Evolutionary conservation across 2,329 filamentous ascomycete genomes (phyloP), one percentile per base, ranked within the genome.

Genomic region (Ceratocystis destructans): DNA sequence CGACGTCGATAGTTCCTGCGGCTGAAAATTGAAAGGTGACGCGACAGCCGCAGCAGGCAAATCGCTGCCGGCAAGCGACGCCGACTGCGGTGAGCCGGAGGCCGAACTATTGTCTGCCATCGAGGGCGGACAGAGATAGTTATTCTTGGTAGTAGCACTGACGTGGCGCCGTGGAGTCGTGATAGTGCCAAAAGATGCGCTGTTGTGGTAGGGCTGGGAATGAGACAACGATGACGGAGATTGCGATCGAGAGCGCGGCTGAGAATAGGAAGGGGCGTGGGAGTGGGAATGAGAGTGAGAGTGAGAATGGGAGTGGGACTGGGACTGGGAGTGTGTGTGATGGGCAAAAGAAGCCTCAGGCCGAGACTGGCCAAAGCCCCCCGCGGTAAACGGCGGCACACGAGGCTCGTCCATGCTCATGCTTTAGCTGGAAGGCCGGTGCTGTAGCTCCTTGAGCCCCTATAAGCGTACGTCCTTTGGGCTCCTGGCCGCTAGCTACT

Each of bases 21-120:
- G 89, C 77, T 95, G 85, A 76, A 97, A 97, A 77, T 97, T 97
- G 83, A 99, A 97, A 0, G 93, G 93, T 70, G 86, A 89, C 17
- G 73, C 68, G 33, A 8, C 61, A 37, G 20, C 25, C 22, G 17
- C 37, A 28, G 61, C 61, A 20, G 61, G n/a, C 37, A 28, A 25
- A 31, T 44, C 61, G 37, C 61, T 17, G 20, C 61, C 15, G 20
- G 10, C 61, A 20, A 20, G 37, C 37, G 37, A 46, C 37, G 37
- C 28, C 61, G 44, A 20, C 65, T 41, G 65, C 17, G 33, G 37
- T 28, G 55, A 45, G 25, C 25, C 31, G 44, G 17, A 15, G 15
- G 61, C 22, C 46, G 50, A 72, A 66, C 75, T 73, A 28, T 76
- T 71, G 50, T 74, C 71, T 63, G 76, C 73, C 73, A 79, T 76